phyloP scores from a whole-genome alignment of 192 early-diverging fungal species.

The Backusella macrospora region DNA sequence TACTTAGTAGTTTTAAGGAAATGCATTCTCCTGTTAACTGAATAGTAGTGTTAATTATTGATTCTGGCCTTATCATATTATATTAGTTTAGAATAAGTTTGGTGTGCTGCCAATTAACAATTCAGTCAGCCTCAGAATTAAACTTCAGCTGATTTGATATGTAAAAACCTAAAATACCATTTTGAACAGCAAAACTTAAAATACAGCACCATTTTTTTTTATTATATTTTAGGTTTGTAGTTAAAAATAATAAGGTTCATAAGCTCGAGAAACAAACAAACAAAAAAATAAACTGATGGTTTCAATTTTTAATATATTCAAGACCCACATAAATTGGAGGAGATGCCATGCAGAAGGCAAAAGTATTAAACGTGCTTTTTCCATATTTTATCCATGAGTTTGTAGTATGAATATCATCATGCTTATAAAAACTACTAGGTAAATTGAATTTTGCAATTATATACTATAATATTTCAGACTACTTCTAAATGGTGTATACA shows the following conservation, averaged over 20 bases:
- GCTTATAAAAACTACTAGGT: neutral
- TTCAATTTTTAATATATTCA: neutral
- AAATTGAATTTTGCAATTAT: neutral
- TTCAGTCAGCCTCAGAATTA: neutral
- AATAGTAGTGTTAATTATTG: neutral
- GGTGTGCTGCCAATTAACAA: neutral
- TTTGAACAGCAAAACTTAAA: neutral
- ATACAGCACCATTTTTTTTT: neutral
- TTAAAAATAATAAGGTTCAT: too few species aligned
- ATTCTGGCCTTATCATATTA: neutral
- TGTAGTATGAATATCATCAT: neutral
- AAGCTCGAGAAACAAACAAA: too few species aligned
- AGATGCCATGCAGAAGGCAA: neutral
- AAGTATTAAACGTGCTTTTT: neutral
- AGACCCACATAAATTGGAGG: neutral
- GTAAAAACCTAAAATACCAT: neutral
- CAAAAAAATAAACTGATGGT: neutral
- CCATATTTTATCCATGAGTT: neutral
- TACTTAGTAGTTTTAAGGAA: neutral
- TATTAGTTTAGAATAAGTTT: neutral
- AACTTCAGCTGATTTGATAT: neutral
- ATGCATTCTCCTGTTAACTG: neutral
- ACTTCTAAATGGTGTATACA: neutral
- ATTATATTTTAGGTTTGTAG: neutral
- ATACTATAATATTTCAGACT: neutral